Evolutionary conservation across 148 eudicot species (phyloP).

Genomic region (Rhododendron kiyosumense): DNA sequence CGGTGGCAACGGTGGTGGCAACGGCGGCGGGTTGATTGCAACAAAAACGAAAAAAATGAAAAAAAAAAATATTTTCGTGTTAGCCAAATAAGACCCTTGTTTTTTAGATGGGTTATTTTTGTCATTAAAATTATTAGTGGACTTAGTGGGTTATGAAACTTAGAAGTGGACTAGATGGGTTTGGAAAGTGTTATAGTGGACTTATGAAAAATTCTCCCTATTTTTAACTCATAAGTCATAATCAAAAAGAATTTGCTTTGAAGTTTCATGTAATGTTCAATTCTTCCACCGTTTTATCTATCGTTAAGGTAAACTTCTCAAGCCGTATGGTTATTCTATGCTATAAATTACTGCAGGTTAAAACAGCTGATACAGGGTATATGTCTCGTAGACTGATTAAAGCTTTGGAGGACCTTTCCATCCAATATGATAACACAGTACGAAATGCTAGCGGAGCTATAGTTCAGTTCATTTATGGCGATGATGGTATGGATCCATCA

Average conservation of each 20-base stretch:
- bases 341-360: slow-evolving; percentile 55
- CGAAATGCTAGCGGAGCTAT: slow-evolving; percentile 79
- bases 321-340: neutral
- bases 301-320: neutral
- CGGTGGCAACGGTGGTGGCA: too few relatives aligned
- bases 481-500: slow-evolving; percentile 96
- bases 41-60: too few relatives aligned
- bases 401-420: slow-evolving; percentile 79
- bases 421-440: slow-evolving; percentile 86
- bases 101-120: too few relatives aligned
- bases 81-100: too few relatives aligned
- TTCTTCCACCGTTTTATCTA: neutral
- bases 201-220: too few relatives aligned
- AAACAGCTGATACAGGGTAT: slow-evolving; percentile 99
- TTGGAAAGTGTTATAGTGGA: too few relatives aligned
- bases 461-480: slow-evolving; percentile 84
- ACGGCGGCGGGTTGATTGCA: too few relatives aligned
- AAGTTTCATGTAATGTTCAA: neutral
- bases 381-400: slow-evolving; percentile 98
- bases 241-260: neutral
- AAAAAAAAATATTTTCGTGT: too few relatives aligned
- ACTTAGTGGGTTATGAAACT: too few relatives aligned
- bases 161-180: too few relatives aligned
- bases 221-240: neutral
- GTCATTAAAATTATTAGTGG: too few relatives aligned